Evolutionary conservation across 768 basidiomycete species (phyloP).

Genomic region (Galerina sulciceps): DNA sequence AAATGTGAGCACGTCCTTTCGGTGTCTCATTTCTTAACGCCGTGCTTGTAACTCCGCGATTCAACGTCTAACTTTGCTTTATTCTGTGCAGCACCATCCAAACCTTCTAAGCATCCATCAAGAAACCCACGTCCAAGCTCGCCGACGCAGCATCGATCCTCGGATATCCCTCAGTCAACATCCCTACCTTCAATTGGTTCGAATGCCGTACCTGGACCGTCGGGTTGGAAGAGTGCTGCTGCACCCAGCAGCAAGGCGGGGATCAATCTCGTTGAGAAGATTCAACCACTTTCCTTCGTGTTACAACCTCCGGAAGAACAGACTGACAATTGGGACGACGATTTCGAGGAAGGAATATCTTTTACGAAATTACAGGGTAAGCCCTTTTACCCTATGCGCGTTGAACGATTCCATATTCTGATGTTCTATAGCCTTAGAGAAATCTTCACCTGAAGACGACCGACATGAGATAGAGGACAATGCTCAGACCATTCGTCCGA

Average conservation of each 20-base stretch:
- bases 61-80: background rate
- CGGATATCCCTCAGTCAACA: slow-evolving; percentile 33
- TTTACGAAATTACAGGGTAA: slow-evolving; percentile 79
- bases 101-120: slow-evolving; percentile 69
- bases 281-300: slow-evolving; percentile 66
- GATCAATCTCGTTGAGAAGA: slow-evolving; percentile 53
- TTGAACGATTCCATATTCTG: background rate
- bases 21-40: slow-evolving; percentile 1
- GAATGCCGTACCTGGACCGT: slow-evolving; percentile 30
- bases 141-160: slow-evolving; percentile 47
- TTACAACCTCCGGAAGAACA: slow-evolving; percentile 82
- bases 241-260: slow-evolving; percentile 37
- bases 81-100: slow-evolving; percentile 61
- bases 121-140: slow-evolving; percentile 51
- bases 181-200: slow-evolving; percentile 31
- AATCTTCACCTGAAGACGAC: slow-evolving; percentile 59
- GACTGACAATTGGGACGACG: slow-evolving; percentile 98
- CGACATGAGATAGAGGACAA: slow-evolving; percentile 69
- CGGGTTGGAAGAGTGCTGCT: slow-evolving; percentile 38
- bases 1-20: slow-evolving; percentile 60
- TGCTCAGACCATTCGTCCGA: slow-evolving; percentile 79
- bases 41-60: background rate
- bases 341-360: slow-evolving; percentile 94
- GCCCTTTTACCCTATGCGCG: background rate
- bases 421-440: slow-evolving; percentile 58